Percentiles rank a stretch among this genome's conserved stretches.
Conservation (phyloP, 257 asterid genomes). For the Avicennia marina region DNA sequence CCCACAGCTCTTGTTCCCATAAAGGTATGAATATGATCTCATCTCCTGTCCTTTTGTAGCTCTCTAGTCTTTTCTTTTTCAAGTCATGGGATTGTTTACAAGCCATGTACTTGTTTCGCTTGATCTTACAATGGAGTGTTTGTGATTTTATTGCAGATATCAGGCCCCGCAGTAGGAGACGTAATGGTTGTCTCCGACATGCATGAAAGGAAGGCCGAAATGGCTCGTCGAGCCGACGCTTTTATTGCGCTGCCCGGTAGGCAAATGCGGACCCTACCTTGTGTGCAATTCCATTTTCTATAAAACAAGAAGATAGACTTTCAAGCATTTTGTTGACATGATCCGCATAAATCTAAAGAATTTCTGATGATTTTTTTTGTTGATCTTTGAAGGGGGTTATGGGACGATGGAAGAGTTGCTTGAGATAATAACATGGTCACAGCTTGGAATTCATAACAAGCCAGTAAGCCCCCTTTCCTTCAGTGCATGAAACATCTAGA, state of each 20-base stretch:
- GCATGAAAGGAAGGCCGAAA: slow-evolving; percentile 71
- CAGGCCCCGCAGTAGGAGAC: slow-evolving; percentile 58
- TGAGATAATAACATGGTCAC: slow-evolving; percentile 43
- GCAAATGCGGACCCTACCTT: background rate
- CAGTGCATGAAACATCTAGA: background rate
- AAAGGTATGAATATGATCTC: slow-evolving; percentile 32
- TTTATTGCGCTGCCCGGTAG: slow-evolving; percentile 65
- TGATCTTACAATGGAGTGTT: background rate
- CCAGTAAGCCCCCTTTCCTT: slow-evolving; percentile 27
- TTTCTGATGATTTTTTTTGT: background rate
- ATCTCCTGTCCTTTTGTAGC: background rate
- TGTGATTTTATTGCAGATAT: slow-evolving; percentile 32
- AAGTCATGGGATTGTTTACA: background rate
- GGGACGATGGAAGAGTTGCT: slow-evolving; percentile 44
- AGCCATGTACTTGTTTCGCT: background rate
- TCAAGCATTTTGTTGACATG: no score
- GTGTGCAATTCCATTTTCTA: background rate
- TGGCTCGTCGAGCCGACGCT: slow-evolving; percentile 58
- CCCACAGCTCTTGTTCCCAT: slow-evolving; percentile 61
- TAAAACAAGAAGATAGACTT: no score
- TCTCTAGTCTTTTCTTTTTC: background rate
- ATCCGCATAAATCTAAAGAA: background rate
- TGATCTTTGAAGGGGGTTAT: slow-evolving; percentile 34
- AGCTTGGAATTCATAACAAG: slow-evolving; percentile 45
- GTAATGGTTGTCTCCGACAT: slow-evolving; percentile 54